phyloP scores from a whole-genome alignment of 208 protist species.

The Trypanosoma boissoni region DNA sequence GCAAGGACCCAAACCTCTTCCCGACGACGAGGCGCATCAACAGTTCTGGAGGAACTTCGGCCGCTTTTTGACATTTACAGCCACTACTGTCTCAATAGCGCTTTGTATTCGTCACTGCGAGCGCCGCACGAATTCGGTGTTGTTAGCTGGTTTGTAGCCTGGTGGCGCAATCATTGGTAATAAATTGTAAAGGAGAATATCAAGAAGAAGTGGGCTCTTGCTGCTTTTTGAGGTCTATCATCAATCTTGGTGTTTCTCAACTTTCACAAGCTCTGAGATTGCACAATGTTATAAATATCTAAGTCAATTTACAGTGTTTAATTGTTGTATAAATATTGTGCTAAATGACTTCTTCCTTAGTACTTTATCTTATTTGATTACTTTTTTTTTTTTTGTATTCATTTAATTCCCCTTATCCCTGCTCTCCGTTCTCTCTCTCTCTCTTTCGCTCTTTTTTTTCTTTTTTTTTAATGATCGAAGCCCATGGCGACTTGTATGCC shows the following conservation, averaged over 20 bases:
- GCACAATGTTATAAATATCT: no score
- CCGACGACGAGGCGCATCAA: slow-evolving; percentile 58
- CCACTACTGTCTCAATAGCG: slow-evolving; percentile 40
- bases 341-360: not conserved
- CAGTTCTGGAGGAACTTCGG: slow-evolving; percentile 78
- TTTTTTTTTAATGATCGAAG: slow-evolving; percentile 1
- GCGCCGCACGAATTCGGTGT: slow-evolving; percentile 43
- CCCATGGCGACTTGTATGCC: not conserved
- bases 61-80: slow-evolving; percentile 52
- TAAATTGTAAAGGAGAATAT: not conserved
- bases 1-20: slow-evolving; percentile 64
- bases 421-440: not conserved
- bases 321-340: not conserved
- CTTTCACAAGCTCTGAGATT: no score
- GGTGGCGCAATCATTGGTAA: not conserved
- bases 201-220: not conserved
- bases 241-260: no score
- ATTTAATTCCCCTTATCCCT: not conserved
- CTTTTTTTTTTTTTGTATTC: not conserved
- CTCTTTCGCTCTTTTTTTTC: not conserved
- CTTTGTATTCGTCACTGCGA: slow-evolving; percentile 69
- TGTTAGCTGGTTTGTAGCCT: slow-evolving; percentile 59
- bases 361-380: not conserved
- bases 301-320: no score
- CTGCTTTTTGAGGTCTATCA: not conserved